Conservation (phyloP, 1,284 basidiomycete genomes). For the Austroboletus novae-zelandiae region DNA sequence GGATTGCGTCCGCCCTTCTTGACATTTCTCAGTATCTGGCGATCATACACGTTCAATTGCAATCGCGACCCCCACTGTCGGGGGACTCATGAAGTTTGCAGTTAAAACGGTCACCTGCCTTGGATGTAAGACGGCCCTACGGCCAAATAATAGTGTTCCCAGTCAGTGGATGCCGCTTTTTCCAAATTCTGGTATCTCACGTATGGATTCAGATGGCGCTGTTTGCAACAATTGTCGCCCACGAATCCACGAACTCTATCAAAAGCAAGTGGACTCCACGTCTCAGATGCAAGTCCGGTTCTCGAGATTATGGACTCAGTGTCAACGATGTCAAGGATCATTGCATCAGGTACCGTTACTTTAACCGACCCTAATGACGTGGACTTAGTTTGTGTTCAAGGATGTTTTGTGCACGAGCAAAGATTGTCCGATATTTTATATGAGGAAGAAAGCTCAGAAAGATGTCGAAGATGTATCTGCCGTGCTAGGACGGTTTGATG, state of each 20-base stretch:
- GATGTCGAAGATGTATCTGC: slow-evolving; percentile 84
- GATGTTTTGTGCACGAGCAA: slow-evolving; percentile 96
- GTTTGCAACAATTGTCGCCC: slow-evolving; percentile 92
- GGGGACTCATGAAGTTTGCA: slow-evolving; percentile 96
- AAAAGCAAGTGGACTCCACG: slow-evolving; percentile 77
- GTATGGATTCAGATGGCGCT: slow-evolving; percentile 64
- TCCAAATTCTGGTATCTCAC: slow-evolving; percentile 7
- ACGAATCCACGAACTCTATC: slow-evolving; percentile 83
- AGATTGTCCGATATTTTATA: slow-evolving; percentile 98
- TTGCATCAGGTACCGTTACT: slow-evolving; percentile 73
- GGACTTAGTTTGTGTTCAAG: slow-evolving; percentile 37
- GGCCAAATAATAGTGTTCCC: slow-evolving; percentile 64
- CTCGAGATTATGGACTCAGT: slow-evolving; percentile 94
- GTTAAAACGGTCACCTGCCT: slow-evolving; percentile 92
- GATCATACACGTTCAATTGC: slow-evolving; percentile 92
- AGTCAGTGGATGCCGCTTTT: slow-evolving; percentile 42
- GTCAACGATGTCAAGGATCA: slow-evolving; percentile 94
- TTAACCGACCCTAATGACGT: neutral
- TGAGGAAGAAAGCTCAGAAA: slow-evolving; percentile 95
- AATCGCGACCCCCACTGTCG: slow-evolving; percentile 91
- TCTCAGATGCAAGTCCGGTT: slow-evolving; percentile 87
- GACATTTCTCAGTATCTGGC: slow-evolving; percentile 68
- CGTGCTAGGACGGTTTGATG: slow-evolving; percentile 81
- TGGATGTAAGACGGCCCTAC: slow-evolving; percentile 87
- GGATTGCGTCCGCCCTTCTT: slow-evolving; percentile 5